phyloP scores from a whole-genome alignment of 2,329 filamentous ascomycete species.

The Aspergillus sp. region DNA sequence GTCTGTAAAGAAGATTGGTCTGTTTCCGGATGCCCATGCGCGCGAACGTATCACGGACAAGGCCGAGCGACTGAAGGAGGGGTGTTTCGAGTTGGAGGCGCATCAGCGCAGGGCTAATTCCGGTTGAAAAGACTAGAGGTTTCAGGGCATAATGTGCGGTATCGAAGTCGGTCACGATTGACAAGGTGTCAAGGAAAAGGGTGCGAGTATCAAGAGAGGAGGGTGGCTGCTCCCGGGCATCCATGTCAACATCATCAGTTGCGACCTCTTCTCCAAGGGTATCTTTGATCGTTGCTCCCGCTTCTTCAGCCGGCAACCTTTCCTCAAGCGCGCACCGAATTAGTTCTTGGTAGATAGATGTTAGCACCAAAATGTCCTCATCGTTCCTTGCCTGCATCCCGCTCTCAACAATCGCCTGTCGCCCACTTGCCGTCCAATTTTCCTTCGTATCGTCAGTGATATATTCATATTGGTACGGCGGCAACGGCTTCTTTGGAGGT shows the following conservation, averaged over 20 bases:
- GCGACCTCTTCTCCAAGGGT: conserved; percentile 63
- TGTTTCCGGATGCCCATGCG: conserved; percentile 83
- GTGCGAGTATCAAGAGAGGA: conserved; percentile 60
- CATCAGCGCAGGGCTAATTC: conserved; percentile 69
- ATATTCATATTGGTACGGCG: conserved; percentile 68
- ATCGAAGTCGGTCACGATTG: conserved; percentile 73
- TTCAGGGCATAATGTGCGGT: conserved; percentile 59
- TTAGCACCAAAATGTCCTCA: conserved; percentile 67
- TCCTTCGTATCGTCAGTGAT: conserved; percentile 69
- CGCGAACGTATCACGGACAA: conserved; percentile 82
- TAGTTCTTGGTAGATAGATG: conserved; percentile 80
- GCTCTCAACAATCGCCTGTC: conserved; percentile 64
- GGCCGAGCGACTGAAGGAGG: conserved; percentile 70
- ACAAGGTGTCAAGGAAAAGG: conserved; percentile 79
- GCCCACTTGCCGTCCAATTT: conserved; percentile 67
- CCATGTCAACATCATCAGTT: conserved; percentile 47
- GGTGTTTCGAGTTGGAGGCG: conserved; percentile 79
- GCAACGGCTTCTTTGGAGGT: conserved; percentile 23
- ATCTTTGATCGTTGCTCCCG: conserved; percentile 71
- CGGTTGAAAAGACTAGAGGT: conserved; percentile 69
- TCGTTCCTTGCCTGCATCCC: conserved; percentile 65
- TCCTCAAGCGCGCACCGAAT: conserved; percentile 71
- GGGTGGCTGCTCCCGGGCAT: conserved; percentile 45
- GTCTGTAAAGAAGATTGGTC: conserved; percentile 89
- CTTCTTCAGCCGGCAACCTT: conserved; percentile 65